Evolutionary conservation across 2,329 filamentous ascomycete genomes (phyloP).

Genomic region (Aspergillus neoniger): DNA sequence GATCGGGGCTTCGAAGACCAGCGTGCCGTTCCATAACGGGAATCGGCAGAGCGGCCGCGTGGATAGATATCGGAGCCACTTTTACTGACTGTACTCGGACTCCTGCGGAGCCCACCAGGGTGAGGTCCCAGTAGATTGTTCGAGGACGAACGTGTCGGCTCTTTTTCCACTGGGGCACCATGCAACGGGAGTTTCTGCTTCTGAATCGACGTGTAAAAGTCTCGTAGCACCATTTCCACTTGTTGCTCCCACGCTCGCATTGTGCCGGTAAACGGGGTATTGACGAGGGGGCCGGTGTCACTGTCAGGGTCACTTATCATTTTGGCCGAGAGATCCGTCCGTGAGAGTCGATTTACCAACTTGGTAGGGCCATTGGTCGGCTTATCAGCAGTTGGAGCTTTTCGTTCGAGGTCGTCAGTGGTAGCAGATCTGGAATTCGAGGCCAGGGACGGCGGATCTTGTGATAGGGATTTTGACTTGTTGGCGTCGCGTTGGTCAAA

Average conservation of each 20-base stretch:
- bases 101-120: conserved; percentile 72
- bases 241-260: conserved; percentile 83
- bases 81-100: conserved; percentile 89
- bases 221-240: conserved; percentile 85
- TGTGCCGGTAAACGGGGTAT: conserved; percentile 71
- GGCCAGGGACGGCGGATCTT: conserved; percentile 38
- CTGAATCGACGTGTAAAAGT: conserved; percentile 87
- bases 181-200: conserved; percentile 84
- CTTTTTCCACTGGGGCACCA: conserved; percentile 59
- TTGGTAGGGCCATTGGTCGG: conserved; percentile 23
- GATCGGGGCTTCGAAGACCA: conserved; percentile 88
- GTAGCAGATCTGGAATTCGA: conserved; percentile 11
- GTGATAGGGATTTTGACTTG: conserved; percentile 36
- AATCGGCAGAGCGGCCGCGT: conserved; percentile 71
- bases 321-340: conserved; percentile 30
- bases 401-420: conserved; percentile 21
- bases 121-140: conserved; percentile 71
- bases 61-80: conserved; percentile 76
- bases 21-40: conserved; percentile 63
- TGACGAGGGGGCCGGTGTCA: conserved; percentile 70
- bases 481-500: conserved; percentile 54
- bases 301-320: conserved; percentile 34
- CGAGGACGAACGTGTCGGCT: conserved; percentile 42
- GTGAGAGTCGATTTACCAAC: conserved; percentile 28
- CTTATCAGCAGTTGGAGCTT: conserved; percentile 23